Conservation (phyloP, 2,329 filamentous ascomycete genomes). For the Fusarium sarcochroum region DNA sequence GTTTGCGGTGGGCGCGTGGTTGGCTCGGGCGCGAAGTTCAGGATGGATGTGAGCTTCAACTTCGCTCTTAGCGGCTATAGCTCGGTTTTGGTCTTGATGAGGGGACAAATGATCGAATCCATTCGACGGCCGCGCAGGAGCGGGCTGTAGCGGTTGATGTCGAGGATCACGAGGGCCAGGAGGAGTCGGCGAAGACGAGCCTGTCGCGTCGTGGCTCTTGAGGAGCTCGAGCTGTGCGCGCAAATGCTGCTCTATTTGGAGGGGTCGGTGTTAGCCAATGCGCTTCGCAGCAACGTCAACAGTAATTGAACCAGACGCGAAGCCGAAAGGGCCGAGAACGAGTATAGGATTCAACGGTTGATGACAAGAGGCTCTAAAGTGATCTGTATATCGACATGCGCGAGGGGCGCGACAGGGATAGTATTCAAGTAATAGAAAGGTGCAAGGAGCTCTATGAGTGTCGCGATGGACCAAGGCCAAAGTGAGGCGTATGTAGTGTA, state of each 20-base stretch:
- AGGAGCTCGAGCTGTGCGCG: constrained; percentile 61
- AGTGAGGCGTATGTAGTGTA: constrained; percentile 17
- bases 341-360: constrained; percentile 22
- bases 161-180: constrained; percentile 50
- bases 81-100: constrained; percentile 53
- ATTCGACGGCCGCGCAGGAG: constrained; percentile 57
- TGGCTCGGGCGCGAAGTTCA: constrained; percentile 58
- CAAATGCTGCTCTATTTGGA: constrained; percentile 57
- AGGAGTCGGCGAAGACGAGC: constrained; percentile 50
- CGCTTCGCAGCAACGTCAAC: constrained; percentile 33
- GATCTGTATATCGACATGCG: constrained; percentile 34
- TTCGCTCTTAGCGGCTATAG: constrained; percentile 55
- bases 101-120: constrained; percentile 61
- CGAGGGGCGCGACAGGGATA: constrained; percentile 44
- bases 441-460: constrained; percentile 36
- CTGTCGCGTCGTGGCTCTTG: constrained; percentile 56
- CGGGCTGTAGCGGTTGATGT: constrained; percentile 49
- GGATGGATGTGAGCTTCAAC: constrained; percentile 64
- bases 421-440: constrained; percentile 35
- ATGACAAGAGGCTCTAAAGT: constrained; percentile 26
- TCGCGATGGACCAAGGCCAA: constrained; percentile 37
- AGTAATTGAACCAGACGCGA: constrained; percentile 33
- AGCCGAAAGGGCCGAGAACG: constrained; percentile 23
- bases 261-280: constrained; percentile 46
- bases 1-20: constrained; percentile 49